Evolutionary conservation across 306 rosid genomes (phyloP).

Genomic region (Heteromeles arbutifolia): DNA sequence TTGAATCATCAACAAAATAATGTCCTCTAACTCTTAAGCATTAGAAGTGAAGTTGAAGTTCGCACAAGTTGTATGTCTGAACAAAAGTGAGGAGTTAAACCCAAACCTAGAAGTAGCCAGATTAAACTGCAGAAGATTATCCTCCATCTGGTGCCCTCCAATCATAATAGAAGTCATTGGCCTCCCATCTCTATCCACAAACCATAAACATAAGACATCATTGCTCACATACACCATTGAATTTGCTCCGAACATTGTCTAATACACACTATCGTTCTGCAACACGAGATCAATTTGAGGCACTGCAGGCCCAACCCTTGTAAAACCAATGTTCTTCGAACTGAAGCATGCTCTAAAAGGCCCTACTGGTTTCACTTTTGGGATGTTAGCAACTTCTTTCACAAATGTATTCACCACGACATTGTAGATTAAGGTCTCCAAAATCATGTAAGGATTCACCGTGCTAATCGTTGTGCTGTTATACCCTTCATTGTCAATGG

Average conservation of each 20-base stretch:
- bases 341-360: slow-evolving; percentile 50
- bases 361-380: slow-evolving; percentile 31
- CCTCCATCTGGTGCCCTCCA: slow-evolving; percentile 54
- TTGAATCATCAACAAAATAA: too few species aligned
- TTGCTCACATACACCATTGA: slow-evolving; percentile 43
- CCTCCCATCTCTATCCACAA: slow-evolving; percentile 46
- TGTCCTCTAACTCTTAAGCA: not conserved
- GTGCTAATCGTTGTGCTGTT: slow-evolving; percentile 66
- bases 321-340: slow-evolving; percentile 8
- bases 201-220: slow-evolving; percentile 50
- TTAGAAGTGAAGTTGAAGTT: slow-evolving; percentile 44
- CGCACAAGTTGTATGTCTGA: slow-evolving; percentile 32
- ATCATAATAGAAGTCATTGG: slow-evolving; percentile 40
- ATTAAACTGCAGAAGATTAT: slow-evolving; percentile 51
- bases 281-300: slow-evolving; percentile 47
- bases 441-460: slow-evolving; percentile 38
- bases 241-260: slow-evolving; percentile 52
- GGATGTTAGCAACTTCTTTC: not conserved
- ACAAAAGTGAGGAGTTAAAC: not conserved
- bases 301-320: slow-evolving; percentile 40
- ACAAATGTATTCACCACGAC: slow-evolving; percentile 33
- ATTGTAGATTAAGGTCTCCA: slow-evolving; percentile 51
- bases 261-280: slow-evolving; percentile 28
- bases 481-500: slow-evolving; percentile 27
- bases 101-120: slow-evolving; percentile 36